These are phyloP conservation scores for Kodamaea hsintzibuensis DNA, from an alignment of 805 yeast species.

Conservation along the genomic window DNA sequence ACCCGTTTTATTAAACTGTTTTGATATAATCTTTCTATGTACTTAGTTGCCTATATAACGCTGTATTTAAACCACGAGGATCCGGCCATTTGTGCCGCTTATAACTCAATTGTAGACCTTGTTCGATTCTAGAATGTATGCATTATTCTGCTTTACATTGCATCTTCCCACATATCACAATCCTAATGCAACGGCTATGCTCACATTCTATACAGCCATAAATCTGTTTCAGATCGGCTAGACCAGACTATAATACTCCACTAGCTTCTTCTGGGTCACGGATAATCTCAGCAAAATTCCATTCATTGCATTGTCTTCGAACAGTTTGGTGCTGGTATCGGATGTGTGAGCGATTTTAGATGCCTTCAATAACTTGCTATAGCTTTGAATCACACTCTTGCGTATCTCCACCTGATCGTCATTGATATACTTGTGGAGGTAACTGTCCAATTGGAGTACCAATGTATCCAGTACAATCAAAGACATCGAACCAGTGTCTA, in stretches of 20 bases:
- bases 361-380: slow-evolving; percentile 34
- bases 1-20: slow-evolving; percentile 12
- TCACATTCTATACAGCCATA: no score
- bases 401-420: slow-evolving; percentile 39
- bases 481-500: slow-evolving; percentile 19
- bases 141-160: slow-evolving; percentile 20
- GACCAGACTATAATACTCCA: slow-evolving; percentile 40
- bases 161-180: not conserved
- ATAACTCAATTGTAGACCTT: not conserved
- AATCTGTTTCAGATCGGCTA: not conserved
- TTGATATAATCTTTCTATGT: slow-evolving; percentile 8
- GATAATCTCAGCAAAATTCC: slow-evolving; percentile 39
- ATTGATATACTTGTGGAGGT: slow-evolving; percentile 25
- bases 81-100: not conserved
- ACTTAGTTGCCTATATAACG: slow-evolving; percentile 6
- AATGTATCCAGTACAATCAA: slow-evolving; percentile 20
- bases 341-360: slow-evolving; percentile 15
- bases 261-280: slow-evolving; percentile 45
- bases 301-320: slow-evolving; percentile 18
- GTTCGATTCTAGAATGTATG: slow-evolving; percentile 10
- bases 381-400: slow-evolving; percentile 36
- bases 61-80: not conserved
- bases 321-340: slow-evolving; percentile 16
- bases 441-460: slow-evolving; percentile 28
- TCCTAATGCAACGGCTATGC: no score